These are phyloP conservation scores for Corymbia calophylla DNA, from an alignment of 441 rosid genomes.

Conservation along the genomic window DNA sequence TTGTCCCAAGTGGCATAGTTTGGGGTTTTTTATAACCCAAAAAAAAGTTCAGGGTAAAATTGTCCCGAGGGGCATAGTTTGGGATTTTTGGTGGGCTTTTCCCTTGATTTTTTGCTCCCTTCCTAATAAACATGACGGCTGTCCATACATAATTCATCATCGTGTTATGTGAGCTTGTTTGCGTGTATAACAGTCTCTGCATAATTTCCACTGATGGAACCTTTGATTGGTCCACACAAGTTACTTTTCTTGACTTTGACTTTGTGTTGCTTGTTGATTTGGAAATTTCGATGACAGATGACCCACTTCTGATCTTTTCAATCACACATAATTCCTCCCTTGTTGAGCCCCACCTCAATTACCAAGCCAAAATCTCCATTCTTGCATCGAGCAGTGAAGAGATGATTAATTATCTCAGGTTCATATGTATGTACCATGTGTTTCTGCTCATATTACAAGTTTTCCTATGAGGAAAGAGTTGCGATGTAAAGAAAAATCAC, in stretches of 20 bases:
- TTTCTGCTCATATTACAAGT: no score
- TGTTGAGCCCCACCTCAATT: background rate
- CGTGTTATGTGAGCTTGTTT: background rate
- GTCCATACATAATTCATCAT: no score
- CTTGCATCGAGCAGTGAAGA: background rate
- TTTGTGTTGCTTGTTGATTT: background rate
- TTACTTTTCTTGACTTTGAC: no score
- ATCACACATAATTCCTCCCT: background rate
- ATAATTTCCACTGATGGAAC: background rate
- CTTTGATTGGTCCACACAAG: background rate
- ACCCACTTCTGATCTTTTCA: background rate
- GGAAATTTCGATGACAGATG: background rate
- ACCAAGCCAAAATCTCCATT: background rate
- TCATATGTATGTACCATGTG: background rate
- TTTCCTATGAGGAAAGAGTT: background rate
- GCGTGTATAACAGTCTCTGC: background rate
- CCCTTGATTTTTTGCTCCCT: background rate
- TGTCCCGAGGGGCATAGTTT: no score
- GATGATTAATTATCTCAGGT: background rate
- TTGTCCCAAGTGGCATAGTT: no score
- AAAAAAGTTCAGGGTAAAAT: no score
- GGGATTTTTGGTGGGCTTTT: no score
- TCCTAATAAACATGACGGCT: background rate
- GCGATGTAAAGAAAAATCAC: rapidly evolving
- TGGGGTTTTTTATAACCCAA: no score